Percentiles rank a stretch among this genome's conserved stretches.
Evolutionary conservation across 208 protist genomes (phyloP).

Genomic region (Wallacemonas rigidus): DNA sequence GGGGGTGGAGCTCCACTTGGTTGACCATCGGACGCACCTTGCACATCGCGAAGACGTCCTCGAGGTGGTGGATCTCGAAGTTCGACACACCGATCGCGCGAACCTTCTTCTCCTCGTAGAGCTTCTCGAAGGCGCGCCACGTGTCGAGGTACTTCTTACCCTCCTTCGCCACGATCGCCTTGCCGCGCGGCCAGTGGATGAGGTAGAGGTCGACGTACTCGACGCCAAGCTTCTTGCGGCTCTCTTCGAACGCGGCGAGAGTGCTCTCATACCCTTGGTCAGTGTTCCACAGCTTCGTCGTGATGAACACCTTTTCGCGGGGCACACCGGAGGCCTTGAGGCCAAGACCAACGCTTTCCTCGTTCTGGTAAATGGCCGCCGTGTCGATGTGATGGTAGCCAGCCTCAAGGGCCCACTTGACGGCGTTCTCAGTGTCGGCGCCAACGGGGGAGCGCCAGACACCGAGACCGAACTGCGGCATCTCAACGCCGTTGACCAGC

Average conservation of each 20-base stretch:
- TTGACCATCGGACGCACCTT: slow-evolving; percentile 84
- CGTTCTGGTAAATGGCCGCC: slow-evolving; percentile 83
- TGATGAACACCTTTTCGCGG: slow-evolving; percentile 89
- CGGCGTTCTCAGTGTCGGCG: slow-evolving; percentile 33
- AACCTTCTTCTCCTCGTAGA: slow-evolving; percentile 67
- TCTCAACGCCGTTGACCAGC: slow-evolving; percentile 61
- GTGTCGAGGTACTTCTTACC: slow-evolving; percentile 41
- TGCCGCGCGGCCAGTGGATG: slow-evolving; percentile 94
- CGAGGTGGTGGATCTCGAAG: slow-evolving; percentile 59
- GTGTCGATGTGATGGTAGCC: slow-evolving; percentile 91
- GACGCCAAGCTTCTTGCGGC: slow-evolving; percentile 77
- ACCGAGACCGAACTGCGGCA: slow-evolving; percentile 73
- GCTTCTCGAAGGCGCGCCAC: slow-evolving; percentile 69
- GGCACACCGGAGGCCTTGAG: slow-evolving; percentile 53
- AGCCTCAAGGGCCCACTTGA: slow-evolving; percentile 54
- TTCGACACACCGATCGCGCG: slow-evolving; percentile 91
- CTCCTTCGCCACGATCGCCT: slow-evolving; percentile 17
- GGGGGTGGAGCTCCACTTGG: slow-evolving; percentile 91
- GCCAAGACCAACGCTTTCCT: slow-evolving; percentile 54
- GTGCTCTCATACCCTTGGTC: slow-evolving; percentile 61
- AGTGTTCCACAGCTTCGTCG: slow-evolving; percentile 88
- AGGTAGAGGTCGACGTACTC: slow-evolving; percentile 96
- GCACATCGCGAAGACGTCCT: slow-evolving; percentile 63
- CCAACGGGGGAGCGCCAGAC: slow-evolving; percentile 18
- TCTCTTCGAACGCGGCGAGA: slow-evolving; percentile 66